Evolutionary conservation across 164 flowering plant species (phyloP).

Genomic region (Vitis labrusca): DNA sequence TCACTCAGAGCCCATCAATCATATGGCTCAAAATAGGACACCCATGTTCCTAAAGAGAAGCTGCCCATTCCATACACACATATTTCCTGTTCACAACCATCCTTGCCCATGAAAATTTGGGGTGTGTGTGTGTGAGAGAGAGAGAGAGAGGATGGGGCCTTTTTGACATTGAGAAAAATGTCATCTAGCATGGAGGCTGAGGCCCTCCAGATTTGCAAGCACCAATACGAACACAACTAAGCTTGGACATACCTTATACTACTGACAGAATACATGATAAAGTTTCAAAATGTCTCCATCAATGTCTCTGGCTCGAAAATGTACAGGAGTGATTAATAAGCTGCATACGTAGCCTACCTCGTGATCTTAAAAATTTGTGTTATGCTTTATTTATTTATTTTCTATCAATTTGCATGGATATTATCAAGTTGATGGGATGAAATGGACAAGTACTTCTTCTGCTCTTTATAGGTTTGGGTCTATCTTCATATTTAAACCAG

Average conservation of each 20-base stretch:
- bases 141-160: slow-evolving; percentile 21
- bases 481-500: too few relatives aligned
- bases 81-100: neutral
- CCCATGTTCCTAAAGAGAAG: neutral
- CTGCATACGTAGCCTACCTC: slow-evolving; percentile 41
- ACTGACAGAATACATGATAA: slow-evolving; percentile 14
- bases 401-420: neutral
- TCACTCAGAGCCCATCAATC: too few relatives aligned
- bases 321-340: slow-evolving; percentile 32
- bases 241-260: slow-evolving; percentile 29
- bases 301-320: slow-evolving; percentile 9
- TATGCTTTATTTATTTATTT: neutral
- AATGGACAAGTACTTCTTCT: neutral
- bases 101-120: slow-evolving; percentile 6
- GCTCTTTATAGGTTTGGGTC: neutral
- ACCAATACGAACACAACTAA: slow-evolving; percentile 29
- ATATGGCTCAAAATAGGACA: too few relatives aligned
- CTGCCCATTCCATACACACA: neutral
- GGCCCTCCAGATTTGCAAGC: slow-evolving; percentile 26
- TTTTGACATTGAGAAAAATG: slow-evolving; percentile 16
- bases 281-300: slow-evolving; percentile 20
- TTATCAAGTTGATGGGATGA: neutral
- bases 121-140: neutral
- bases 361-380: slow-evolving; percentile 19
- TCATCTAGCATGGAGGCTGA: slow-evolving; percentile 16